Conservation (phyloP, 2,329 filamentous ascomycete genomes). For the Hawksworthiomyces lignivorus region DNA sequence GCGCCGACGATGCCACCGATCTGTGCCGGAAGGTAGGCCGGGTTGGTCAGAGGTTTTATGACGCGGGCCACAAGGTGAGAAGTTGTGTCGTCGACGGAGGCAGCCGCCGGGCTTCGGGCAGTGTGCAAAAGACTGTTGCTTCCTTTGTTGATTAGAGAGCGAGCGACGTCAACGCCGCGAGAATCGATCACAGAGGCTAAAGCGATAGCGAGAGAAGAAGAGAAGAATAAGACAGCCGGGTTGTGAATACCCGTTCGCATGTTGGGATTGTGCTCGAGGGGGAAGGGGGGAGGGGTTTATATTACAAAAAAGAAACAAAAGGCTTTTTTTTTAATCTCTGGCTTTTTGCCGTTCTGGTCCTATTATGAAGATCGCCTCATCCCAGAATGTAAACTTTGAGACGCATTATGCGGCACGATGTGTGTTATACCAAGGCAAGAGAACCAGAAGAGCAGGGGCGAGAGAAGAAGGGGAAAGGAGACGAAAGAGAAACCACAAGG, state of each 20-base stretch:
- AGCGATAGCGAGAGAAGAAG: conserved; percentile 15
- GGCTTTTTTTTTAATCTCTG: not conserved
- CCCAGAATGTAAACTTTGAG: conserved; percentile 8
- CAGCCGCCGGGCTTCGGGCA: conserved; percentile 25
- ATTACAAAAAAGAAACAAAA: too few species aligned
- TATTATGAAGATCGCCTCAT: conserved; percentile 7
- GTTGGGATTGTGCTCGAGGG: conserved; percentile 20
- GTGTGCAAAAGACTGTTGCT: conserved; percentile 13
- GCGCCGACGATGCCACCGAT: conserved; percentile 77
- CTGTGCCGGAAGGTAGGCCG: conserved; percentile 65
- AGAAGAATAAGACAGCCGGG: conserved; percentile 19
- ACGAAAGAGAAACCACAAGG: not conserved
- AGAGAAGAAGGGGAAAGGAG: not conserved
- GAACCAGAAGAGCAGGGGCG: not conserved
- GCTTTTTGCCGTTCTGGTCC: conserved; percentile 3
- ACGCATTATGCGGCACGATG: conserved; percentile 13
- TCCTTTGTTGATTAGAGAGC: not conserved
- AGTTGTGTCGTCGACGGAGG: conserved; percentile 53
- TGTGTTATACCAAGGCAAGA: not conserved
- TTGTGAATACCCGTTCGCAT: conserved; percentile 31
- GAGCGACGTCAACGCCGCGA: conserved; percentile 21
- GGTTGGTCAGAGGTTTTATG: conserved; percentile 51
- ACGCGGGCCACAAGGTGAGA: conserved; percentile 47
- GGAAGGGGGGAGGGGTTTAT: conserved; percentile 26
- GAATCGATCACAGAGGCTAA: conserved; percentile 15